Conservation (phyloP, 2,329 filamentous ascomycete species). For the Epichloe hybrida region DNA sequence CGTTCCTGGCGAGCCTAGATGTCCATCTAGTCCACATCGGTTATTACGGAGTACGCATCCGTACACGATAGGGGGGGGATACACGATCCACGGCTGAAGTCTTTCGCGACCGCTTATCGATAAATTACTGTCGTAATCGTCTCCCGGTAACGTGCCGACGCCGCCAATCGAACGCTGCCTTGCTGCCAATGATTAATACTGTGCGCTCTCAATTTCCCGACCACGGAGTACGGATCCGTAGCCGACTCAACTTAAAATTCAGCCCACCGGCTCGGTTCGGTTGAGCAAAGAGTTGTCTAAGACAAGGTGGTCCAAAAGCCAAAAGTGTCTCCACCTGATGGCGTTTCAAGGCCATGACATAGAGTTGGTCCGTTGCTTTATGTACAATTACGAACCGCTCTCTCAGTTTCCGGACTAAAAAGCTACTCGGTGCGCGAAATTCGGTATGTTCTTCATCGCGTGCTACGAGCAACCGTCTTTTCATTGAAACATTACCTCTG, state of each 20-base stretch:
- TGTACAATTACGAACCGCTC: not conserved
- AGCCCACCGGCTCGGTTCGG: not conserved
- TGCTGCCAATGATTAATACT: not conserved
- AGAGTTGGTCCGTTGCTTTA: not conserved
- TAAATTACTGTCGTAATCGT: not conserved
- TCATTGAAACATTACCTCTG: not conserved
- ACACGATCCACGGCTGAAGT: not conserved
- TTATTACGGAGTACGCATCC: not conserved
- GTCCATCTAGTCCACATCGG: not conserved
- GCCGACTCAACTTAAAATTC: not conserved
- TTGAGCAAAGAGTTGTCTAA: not conserved
- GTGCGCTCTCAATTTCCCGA: not conserved
- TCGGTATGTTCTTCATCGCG: not conserved
- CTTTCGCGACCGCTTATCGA: not conserved
- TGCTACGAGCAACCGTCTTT: not conserved
- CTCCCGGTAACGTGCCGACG: not conserved
- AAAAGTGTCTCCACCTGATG: constrained; percentile 1
- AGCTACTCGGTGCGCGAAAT: not conserved
- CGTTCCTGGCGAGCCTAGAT: not conserved
- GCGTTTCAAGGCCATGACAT: not conserved
- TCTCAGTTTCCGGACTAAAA: not conserved
- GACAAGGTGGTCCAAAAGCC: not conserved
- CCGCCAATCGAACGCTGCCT: not conserved
- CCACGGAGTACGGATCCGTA: too few species aligned
- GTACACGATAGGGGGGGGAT: not conserved